Base-by-base conservation (phyloP, 225 moss, liverwort and hornwort species). In the Sphagnum tenellum region DNA sequence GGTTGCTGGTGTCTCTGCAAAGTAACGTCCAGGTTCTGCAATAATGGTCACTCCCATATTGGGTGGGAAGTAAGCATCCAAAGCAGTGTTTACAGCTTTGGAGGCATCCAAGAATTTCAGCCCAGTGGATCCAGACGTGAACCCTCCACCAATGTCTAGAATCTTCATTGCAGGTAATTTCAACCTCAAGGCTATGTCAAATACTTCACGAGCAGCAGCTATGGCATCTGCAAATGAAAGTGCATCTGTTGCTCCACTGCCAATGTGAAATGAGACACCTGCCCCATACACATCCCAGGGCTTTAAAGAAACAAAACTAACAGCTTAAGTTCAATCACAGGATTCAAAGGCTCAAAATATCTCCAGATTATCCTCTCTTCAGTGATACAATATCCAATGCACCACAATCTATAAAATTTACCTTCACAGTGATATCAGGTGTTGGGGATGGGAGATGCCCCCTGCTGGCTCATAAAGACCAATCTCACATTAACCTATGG, bases 101-200 rank as follows among this genome's bases (percentile, higher is more conserved):
- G 80, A 73, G 3, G 76, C 76, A 2, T 64, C 50, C 3, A 50
- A 48, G 55, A 81, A 73, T 46, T 59, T 71, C 3, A 76, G 69
- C 4, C 52, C 52, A 9, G 7, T 9, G n/a, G 60, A 60, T 44
- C 53, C 69, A 7, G 80, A 70, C 2, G 68, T 76, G 48, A 81
- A 81, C 0, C 80, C 80, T 3, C 76, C 80, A 50, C 80, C 80
- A 45, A 74, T 69, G 48, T 81, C 76, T 3, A 81, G 53, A 46
- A 81, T 56, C 29, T 74, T 68, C 68, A 81, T 54, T 0, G 67
- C 47, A 11, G 67, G 70, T 7, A 76, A 46, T 3, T 68, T 48
- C 52, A 77, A 44, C 6, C 47, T 5, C 3, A 53, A 61, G 7
- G 68, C 80, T 1, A 76, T 47, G 4, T 74, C 74, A 44, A 81